These are phyloP conservation scores for Spinacia oleracea DNA, from an alignment of 179 eudicot species.

Conservation along the genomic window DNA sequence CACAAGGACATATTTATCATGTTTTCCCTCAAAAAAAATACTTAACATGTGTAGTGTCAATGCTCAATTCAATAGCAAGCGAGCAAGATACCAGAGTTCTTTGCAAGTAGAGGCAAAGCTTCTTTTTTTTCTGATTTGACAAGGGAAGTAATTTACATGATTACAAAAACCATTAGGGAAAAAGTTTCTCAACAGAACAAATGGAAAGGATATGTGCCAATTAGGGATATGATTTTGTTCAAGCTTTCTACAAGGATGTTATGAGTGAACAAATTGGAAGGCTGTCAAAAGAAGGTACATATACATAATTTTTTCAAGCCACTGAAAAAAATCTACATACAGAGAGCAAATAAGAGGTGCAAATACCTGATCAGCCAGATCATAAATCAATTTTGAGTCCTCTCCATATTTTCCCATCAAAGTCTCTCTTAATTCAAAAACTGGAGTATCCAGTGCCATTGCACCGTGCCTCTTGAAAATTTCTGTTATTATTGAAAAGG, in stretches of 20 bases:
- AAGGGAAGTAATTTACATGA: neutral
- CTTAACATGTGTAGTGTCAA: neutral
- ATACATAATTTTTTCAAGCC: neutral
- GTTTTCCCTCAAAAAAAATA: no score
- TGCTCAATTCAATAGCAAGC: neutral
- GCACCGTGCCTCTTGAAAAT: conserved; percentile 98
- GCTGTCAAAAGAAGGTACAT: neutral
- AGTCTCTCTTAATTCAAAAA: conserved; percentile 89
- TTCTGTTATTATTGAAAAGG: conserved; percentile 63
- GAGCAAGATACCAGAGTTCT: neutral
- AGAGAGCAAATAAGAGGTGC: neutral
- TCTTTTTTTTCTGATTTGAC: neutral
- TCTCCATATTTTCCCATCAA: conserved; percentile 96
- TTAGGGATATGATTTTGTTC: neutral
- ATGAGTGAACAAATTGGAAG: neutral
- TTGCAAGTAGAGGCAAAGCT: neutral
- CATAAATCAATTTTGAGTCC: conserved; percentile 94
- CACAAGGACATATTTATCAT: neutral
- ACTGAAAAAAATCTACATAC: neutral
- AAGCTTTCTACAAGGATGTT: neutral
- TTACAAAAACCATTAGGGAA: neutral
- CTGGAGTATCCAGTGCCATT: conserved; percentile 91
- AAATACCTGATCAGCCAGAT: conserved; percentile 96
- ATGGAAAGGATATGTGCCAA: neutral
- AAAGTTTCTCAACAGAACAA: neutral